Evolutionary conservation across 306 rosid species (phyloP).

Genomic region (Trifolium repens): DNA sequence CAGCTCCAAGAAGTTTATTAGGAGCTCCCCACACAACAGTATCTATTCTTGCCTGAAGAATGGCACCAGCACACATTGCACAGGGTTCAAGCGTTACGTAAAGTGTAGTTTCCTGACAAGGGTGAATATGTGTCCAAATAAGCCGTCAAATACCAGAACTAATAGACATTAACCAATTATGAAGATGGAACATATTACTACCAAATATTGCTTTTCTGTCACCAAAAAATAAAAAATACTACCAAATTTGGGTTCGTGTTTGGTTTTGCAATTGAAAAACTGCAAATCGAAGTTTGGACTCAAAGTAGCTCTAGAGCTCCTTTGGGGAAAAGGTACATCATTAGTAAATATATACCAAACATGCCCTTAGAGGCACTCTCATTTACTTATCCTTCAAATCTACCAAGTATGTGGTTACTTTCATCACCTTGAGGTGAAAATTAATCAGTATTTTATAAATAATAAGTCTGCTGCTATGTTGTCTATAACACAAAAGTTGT

Average conservation of each 20-base stretch:
- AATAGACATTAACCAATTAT: slow-evolving; percentile 27
- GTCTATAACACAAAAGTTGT: slow-evolving; percentile 1
- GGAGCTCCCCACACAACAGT: slow-evolving; percentile 99
- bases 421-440: slow-evolving; percentile 1
- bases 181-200: slow-evolving; percentile 25
- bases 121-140: slow-evolving; percentile 37
- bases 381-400: slow-evolving; percentile 18
- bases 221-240: background rate
- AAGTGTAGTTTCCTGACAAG: slow-evolving; percentile 71
- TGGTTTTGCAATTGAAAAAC: background rate
- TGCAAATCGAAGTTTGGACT: slow-evolving; percentile 12
- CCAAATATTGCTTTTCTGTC: too few species aligned
- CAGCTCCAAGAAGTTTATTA: slow-evolving; percentile 98
- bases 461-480: background rate
- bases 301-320: slow-evolving; percentile 18
- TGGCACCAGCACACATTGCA: slow-evolving; percentile 99
- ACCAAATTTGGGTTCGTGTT: background rate
- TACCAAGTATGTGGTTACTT: slow-evolving; percentile 18
- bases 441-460: slow-evolving; percentile 4
- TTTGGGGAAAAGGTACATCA: background rate
- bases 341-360: background rate
- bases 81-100: slow-evolving; percentile 98
- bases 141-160: slow-evolving; percentile 33
- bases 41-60: slow-evolving; percentile 82
- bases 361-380: background rate